Conservation (phyloP, 75 land plant genomes). For the Selaginella tamariscina region DNA sequence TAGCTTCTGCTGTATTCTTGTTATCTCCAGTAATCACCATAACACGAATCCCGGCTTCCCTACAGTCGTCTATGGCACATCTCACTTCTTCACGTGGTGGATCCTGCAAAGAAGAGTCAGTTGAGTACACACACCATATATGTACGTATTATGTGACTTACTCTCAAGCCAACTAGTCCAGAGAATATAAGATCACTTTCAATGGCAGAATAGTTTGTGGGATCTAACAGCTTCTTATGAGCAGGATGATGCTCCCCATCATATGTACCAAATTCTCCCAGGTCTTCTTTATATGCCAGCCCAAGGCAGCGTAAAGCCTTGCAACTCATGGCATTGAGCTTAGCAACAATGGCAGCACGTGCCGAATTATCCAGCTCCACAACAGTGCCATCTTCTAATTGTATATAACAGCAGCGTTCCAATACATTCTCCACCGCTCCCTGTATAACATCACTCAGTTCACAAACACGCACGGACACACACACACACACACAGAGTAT, state of each 20-base stretch:
- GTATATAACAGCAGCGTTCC: conserved; percentile 52
- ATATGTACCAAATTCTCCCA: conserved; percentile 54
- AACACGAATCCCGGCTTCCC: conserved; percentile 66
- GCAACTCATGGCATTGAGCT: conserved; percentile 52
- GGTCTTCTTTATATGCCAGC: conserved; percentile 73
- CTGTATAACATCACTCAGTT: conserved; percentile 24
- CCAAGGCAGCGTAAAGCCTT: conserved; percentile 82
- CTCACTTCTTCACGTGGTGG: conserved; percentile 85
- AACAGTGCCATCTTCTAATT: conserved; percentile 56
- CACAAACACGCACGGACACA: neutral
- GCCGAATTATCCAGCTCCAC: conserved; percentile 43
- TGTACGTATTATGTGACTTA: conserved; percentile 25
- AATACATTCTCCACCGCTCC: conserved; percentile 87
- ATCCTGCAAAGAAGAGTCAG: conserved; percentile 35
- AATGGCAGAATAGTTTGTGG: conserved; percentile 42
- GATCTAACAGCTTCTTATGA: conserved; percentile 63
- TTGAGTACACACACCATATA: neutral
- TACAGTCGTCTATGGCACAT: conserved; percentile 66
- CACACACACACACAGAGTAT: neutral
- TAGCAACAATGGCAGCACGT: conserved; percentile 33
- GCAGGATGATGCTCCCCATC: conserved; percentile 57
- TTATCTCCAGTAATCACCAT: conserved; percentile 96
- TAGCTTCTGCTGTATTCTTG: conserved; percentile 84
- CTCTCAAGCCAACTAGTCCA: conserved; percentile 74
- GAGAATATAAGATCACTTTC: conserved; percentile 70